Evolutionary conservation across 345 rosid species (phyloP).

Genomic region (Litchi chinensis): DNA sequence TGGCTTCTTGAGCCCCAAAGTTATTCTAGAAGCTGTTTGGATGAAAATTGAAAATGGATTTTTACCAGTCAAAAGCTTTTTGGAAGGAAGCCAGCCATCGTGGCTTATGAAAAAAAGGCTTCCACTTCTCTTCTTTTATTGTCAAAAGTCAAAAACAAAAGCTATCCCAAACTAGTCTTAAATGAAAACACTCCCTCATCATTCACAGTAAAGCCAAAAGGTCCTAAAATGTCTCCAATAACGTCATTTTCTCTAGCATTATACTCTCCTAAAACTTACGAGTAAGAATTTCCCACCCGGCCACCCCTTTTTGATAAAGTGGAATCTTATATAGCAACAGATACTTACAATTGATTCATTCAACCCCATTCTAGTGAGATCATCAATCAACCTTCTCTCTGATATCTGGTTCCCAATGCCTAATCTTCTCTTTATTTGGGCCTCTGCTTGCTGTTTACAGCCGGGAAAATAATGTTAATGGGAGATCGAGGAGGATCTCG

Average conservation of each 20-base stretch:
- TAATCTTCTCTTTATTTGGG: conserved; percentile 84
- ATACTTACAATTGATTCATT: conserved; percentile 80
- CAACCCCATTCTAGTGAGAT: conserved; percentile 85
- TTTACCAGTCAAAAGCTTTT: no score
- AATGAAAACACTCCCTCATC: no score
- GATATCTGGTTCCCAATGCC: conserved; percentile 89
- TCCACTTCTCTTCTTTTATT: no score
- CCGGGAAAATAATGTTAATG: neutral
- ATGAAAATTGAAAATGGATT: no score
- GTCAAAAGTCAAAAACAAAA: no score
- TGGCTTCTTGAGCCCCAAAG: no score
- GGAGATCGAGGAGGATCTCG: neutral
- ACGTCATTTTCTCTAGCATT: neutral
- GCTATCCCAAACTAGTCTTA: no score
- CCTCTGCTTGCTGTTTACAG: conserved; percentile 79
- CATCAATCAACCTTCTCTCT: conserved; percentile 86
- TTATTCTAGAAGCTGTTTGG: no score
- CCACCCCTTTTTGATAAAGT: no score
- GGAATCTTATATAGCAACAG: neutral
- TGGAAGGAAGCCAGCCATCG: no score
- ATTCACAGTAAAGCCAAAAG: no score
- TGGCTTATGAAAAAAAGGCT: no score
- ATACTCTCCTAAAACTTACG: neutral
- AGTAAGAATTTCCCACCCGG: neutral
- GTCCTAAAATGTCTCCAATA: neutral